Conservation (phyloP, 2,329 filamentous ascomycete genomes). For the Ophiostoma perfectum region DNA sequence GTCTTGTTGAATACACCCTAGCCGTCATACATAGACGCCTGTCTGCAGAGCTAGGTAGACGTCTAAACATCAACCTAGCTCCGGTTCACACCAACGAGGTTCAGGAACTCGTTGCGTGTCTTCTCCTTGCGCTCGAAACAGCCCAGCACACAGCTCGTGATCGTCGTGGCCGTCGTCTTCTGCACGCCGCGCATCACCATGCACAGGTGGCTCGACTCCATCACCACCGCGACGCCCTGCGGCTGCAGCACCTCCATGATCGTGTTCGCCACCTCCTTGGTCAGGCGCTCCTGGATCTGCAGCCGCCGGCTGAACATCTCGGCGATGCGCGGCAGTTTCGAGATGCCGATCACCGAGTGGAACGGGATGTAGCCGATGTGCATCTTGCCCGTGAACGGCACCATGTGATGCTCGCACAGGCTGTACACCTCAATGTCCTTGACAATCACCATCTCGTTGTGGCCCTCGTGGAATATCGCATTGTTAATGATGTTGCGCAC, state of each 20-base stretch:
- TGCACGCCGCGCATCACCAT: slow-evolving; percentile 99
- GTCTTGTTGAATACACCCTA: slow-evolving; percentile 24
- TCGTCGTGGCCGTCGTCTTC: slow-evolving; percentile 80
- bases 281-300: slow-evolving; percentile 93
- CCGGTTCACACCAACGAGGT: slow-evolving; percentile 60
- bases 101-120: slow-evolving; percentile 93
- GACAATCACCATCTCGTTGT: slow-evolving; percentile 95
- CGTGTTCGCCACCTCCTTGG: slow-evolving; percentile 90
- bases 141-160: slow-evolving; percentile 96
- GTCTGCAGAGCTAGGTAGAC: background rate
- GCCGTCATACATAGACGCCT: background rate
- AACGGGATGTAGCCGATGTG: slow-evolving; percentile 97
- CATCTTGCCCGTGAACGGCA: slow-evolving; percentile 98
- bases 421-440: slow-evolving; percentile 96
- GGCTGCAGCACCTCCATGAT: slow-evolving; percentile 90
- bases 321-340: slow-evolving; percentile 89
- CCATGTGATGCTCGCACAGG: slow-evolving; percentile 93
- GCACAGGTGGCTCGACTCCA: slow-evolving; percentile 94
- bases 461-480: slow-evolving; percentile 92
- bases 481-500: slow-evolving; percentile 85
- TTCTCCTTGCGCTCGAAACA: slow-evolving; percentile 90
- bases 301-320: slow-evolving; percentile 93
- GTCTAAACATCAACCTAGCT: background rate
- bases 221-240: slow-evolving; percentile 91
- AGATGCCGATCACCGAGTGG: slow-evolving; percentile 86